These are phyloP conservation scores for Polyporus arcularius DNA, from an alignment of 768 basidiomycete genomes.

Conservation along the genomic window DNA sequence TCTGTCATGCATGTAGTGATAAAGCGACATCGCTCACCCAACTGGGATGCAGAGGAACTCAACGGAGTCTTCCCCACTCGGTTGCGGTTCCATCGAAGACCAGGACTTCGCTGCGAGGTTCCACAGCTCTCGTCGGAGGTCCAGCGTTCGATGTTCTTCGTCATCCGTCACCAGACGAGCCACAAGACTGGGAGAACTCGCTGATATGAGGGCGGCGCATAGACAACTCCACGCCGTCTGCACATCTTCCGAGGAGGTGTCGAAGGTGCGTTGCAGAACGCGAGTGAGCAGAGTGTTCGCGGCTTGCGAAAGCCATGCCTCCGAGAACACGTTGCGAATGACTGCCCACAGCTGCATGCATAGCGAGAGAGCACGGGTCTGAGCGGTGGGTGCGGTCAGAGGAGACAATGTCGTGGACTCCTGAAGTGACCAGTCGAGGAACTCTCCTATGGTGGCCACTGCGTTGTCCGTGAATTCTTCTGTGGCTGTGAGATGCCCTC, in stretches of 20 bases:
- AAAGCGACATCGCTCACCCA: conserved; percentile 35
- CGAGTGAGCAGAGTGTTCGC: conserved; percentile 50
- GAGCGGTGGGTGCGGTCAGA: background rate
- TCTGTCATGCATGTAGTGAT: background rate
- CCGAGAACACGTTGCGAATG: conserved; percentile 49
- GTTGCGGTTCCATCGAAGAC: conserved; percentile 25
- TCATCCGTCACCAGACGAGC: conserved; percentile 33
- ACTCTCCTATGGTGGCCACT: conserved; percentile 37
- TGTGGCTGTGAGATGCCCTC: conserved; percentile 37
- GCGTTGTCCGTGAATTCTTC: conserved; percentile 37
- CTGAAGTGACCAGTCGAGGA: conserved; percentile 30
- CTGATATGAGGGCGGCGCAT: conserved; percentile 48
- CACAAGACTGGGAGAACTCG: conserved; percentile 43
- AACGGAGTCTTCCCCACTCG: conserved; percentile 43
- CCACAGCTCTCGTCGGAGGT: conserved; percentile 52
- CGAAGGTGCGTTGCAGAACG: conserved; percentile 46
- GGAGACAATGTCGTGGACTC: too few species aligned
- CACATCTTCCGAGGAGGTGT: conserved; percentile 40
- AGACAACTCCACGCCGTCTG: conserved; percentile 48
- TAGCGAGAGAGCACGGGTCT: conserved; percentile 31
- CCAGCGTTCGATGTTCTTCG: conserved; percentile 30
- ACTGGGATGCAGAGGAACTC: conserved; percentile 50
- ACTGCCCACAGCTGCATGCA: conserved; percentile 52
- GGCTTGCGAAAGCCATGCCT: conserved; percentile 40
- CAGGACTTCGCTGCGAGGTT: conserved; percentile 39